Evolutionary conservation across 2,329 filamentous ascomycete genomes (phyloP), one percentile per base, ranked within the genome.

Genomic region (Cordyceps militaris): DNA sequence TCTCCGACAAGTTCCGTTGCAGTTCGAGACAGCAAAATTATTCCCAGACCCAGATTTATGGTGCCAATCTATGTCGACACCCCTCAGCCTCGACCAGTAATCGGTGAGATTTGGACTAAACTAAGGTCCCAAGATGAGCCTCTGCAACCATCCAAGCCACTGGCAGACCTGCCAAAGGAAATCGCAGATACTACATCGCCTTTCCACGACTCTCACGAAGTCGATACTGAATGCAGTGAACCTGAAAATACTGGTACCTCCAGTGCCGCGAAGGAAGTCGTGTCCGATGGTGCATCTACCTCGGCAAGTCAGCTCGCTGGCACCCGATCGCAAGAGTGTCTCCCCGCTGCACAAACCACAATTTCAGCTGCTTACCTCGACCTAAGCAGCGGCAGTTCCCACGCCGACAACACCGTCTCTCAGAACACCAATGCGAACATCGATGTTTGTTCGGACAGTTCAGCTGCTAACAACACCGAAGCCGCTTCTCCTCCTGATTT

Each of bases 11-110:
- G 14, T 26, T 56, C 51, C 14, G 19, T 51, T 21, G 52, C 60
- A 48, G 38, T 58, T 26, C 40, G 49, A 21, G 38, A 56, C 19
- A n/a, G n/a, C n/a, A 57, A 50, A 34, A 64, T 55, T 16, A 59
- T 46, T 32, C 63, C 62, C 32, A 59, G 59, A 32, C 58, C 61
- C 11, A 57, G 61, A 14, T 63, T 61, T 47, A 44, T 59, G 43
- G 26, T 60, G 16, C 50, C 56, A 36, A 58, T 47, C 8, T 58
- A 53, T 21, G 49, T n/a, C 23, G 47, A 46, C 16, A 30, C 26
- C 1, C 43, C 56, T 4, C 30, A 19, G 6, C 14, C 26, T 47
- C 40, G 43, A 3, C 48, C 56, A 16, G 30, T 42, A 1, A 53
- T 53, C 34, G 49, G 56, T 6, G 49, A 58, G 24, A 19, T 58